These are phyloP conservation scores for Cladophialophora yegresii DNA, from an alignment of 2,329 filamentous ascomycete species.

Conservation along the genomic window DNA sequence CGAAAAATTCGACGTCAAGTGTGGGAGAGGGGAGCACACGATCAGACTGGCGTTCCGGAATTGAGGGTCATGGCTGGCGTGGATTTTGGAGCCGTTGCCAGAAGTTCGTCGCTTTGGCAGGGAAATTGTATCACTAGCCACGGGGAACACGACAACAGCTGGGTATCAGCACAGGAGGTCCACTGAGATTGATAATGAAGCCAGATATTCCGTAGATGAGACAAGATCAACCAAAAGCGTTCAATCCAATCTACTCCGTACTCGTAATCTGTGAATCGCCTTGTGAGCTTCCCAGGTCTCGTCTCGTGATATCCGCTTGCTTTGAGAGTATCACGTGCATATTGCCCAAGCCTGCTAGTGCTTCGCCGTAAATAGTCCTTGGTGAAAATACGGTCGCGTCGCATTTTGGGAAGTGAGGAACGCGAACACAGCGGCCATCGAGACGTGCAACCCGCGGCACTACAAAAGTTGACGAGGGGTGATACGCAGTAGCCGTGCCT, in stretches of 20 bases:
- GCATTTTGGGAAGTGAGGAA: conserved; percentile 4
- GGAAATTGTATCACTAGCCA: conserved; percentile 24
- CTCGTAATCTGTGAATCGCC: too few relatives aligned
- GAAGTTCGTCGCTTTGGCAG: conserved; percentile 48
- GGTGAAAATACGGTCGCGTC: background rate
- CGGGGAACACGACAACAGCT: conserved; percentile 17
- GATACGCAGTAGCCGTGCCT: conserved; percentile 3
- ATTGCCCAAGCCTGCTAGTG: background rate
- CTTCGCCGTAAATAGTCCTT: background rate
- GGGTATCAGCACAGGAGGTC: conserved; percentile 30
- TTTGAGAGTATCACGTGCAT: background rate
- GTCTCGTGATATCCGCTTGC: background rate
- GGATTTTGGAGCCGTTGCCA: conserved; percentile 42
- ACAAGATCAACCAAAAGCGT: conserved; percentile 20
- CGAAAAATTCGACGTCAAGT: conserved; percentile 39
- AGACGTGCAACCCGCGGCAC: conserved; percentile 3
- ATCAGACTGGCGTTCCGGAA: conserved; percentile 17
- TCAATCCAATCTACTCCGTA: background rate
- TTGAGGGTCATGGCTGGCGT: conserved; percentile 39
- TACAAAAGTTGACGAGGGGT: conserved; percentile 8
- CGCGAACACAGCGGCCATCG: background rate
- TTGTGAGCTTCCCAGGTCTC: background rate
- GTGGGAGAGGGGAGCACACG: conserved; percentile 18
- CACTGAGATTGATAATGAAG: conserved; percentile 27
- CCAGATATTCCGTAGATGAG: conserved; percentile 26